Percentiles rank a stretch among this genome's conserved stretches.
Conservation (phyloP, 1,284 basidiomycete species). For the Ceratobasidium sp. region DNA sequence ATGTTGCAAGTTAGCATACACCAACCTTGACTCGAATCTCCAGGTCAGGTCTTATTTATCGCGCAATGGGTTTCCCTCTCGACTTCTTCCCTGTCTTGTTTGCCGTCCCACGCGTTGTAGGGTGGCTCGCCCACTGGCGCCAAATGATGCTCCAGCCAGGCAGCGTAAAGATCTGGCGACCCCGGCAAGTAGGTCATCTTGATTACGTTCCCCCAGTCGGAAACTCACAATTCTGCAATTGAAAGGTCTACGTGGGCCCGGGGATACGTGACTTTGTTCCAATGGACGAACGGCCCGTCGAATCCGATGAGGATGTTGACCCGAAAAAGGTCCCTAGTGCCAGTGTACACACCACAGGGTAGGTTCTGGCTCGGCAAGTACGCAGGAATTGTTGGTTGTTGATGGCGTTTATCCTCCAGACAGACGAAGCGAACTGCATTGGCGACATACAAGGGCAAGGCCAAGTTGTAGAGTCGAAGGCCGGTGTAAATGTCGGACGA, state of each 20-base stretch:
- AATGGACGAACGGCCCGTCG: constrained; percentile 67
- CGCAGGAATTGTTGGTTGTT: constrained; percentile 15
- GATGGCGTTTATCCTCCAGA: constrained; percentile 58
- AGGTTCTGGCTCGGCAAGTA: constrained; percentile 59
- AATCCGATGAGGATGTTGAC: constrained; percentile 62
- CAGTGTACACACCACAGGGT: constrained; percentile 80
- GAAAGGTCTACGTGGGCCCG: constrained; percentile 80
- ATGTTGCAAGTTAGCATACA: neutral
- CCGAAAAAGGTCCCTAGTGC: constrained; percentile 70
- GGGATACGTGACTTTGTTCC: constrained; percentile 79
- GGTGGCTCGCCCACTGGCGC: constrained; percentile 90
- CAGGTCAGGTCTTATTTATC: constrained; percentile 83
- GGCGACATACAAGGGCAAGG: constrained; percentile 76
- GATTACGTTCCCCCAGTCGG: constrained; percentile 18
- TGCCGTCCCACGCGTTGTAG: constrained; percentile 88
- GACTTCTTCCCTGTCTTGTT: constrained; percentile 94
- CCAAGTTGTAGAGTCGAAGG: constrained; percentile 63
- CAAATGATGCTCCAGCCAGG: constrained; percentile 91
- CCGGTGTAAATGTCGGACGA: constrained; percentile 5
- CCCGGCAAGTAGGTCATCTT: constrained; percentile 72
- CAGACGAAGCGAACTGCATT: constrained; percentile 83
- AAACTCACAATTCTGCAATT: constrained; percentile 27
- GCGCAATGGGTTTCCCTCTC: constrained; percentile 89
- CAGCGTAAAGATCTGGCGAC: constrained; percentile 92
- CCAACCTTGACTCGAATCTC: constrained; percentile 36